Conservation (phyloP, 2,329 filamentous ascomycete genomes). For the Venturia nashicola region DNA sequence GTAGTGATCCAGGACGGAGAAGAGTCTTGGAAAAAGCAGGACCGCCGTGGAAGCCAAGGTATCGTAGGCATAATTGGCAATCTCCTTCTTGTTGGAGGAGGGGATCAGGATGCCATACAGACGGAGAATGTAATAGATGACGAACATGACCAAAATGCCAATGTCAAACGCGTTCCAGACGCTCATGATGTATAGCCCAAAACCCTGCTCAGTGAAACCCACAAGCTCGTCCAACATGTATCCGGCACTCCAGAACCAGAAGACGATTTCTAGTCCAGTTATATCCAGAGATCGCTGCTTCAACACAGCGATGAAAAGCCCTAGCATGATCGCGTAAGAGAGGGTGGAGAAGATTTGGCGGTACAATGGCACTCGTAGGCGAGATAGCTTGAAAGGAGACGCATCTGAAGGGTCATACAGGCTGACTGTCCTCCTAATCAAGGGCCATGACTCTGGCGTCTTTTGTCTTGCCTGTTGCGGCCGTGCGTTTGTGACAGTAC, state of each 20-base stretch:
- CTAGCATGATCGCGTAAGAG: constrained; percentile 74
- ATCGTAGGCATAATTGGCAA: constrained; percentile 82
- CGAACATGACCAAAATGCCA: constrained; percentile 73
- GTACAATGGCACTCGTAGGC: constrained; percentile 82
- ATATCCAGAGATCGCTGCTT: constrained; percentile 64
- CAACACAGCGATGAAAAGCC: constrained; percentile 74
- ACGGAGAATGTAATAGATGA: constrained; percentile 81
- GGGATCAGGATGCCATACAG: constrained; percentile 78
- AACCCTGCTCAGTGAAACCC: constrained; percentile 92
- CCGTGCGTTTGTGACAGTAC: background rate
- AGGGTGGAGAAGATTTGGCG: constrained; percentile 80
- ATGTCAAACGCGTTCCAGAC: constrained; percentile 96
- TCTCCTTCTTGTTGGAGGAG: constrained; percentile 52
- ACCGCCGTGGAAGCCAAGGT: constrained; percentile 88
- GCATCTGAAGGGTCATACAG: constrained; percentile 86
- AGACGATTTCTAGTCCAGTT: constrained; percentile 72
- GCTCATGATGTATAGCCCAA: constrained; percentile 92
- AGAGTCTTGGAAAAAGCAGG: constrained; percentile 77
- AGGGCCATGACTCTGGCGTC: constrained; percentile 17
- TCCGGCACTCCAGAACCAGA: constrained; percentile 96
- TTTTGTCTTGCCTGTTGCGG: constrained; percentile 6
- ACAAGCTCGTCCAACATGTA: constrained; percentile 96
- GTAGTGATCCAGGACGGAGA: constrained; percentile 88
- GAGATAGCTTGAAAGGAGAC: constrained; percentile 81
- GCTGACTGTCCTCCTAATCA: constrained; percentile 61